phyloP scores from a whole-genome alignment of 306 rosid genomes.

The Corylus heterophylla region DNA sequence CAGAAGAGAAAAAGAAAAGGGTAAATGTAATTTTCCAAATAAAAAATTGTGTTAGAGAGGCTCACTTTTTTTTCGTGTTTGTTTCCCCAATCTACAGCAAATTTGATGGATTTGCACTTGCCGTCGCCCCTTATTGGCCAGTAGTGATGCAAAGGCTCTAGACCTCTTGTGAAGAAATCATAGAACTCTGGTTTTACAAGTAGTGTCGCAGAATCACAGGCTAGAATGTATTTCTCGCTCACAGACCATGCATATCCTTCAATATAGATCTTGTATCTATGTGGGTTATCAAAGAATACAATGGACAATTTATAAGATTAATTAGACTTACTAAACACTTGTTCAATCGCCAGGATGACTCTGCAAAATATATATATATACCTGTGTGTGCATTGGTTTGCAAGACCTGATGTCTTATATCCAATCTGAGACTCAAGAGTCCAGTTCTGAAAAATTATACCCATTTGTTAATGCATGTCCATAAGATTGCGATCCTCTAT shows the following conservation, averaged over 20 bases:
- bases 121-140: constrained; percentile 36
- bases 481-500: too few relatives aligned
- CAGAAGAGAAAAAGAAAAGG: too few relatives aligned
- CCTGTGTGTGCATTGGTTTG: constrained; percentile 48
- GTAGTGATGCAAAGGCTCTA: constrained; percentile 43
- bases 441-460: constrained; percentile 42
- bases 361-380: not conserved
- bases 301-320: too few relatives aligned
- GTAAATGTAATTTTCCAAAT: too few relatives aligned
- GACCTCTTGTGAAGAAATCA: constrained; percentile 47
- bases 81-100: constrained; percentile 51
- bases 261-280: constrained; percentile 43
- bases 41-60: not conserved
- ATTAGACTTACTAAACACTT: not conserved
- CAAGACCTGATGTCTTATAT: constrained; percentile 38
- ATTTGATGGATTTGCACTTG: constrained; percentile 45
- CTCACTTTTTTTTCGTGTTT: constrained; percentile 37
- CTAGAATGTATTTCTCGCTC: constrained; percentile 46
- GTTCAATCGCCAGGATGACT: too few relatives aligned
- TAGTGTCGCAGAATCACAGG: constrained; percentile 41
- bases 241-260: constrained; percentile 55
- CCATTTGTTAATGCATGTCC: not conserved
- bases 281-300: not conserved
- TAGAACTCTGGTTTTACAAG: constrained; percentile 28
- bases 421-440: constrained; percentile 33